These are phyloP conservation scores for Penicillium concentricum DNA, from an alignment of 2,329 filamentous ascomycete genomes.

Conservation along the genomic window DNA sequence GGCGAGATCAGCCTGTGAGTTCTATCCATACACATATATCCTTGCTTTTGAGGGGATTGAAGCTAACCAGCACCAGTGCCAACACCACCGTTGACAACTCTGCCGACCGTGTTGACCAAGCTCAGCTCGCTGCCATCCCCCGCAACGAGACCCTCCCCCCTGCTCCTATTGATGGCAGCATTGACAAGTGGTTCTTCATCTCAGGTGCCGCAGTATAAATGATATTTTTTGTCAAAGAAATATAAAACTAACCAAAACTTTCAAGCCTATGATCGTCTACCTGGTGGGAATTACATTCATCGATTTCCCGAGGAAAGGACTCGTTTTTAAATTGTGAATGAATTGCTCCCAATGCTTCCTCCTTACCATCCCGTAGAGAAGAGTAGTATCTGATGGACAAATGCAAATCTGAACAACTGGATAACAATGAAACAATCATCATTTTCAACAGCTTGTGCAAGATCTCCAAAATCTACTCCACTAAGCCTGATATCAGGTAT, in stretches of 20 bases:
- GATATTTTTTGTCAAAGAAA: constrained; percentile 19
- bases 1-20: constrained; percentile 81
- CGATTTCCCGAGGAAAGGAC: neutral
- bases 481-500: neutral
- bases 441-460: neutral
- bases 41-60: neutral
- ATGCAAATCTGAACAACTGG: neutral
- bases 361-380: neutral
- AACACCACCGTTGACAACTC: constrained; percentile 78
- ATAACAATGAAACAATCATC: neutral
- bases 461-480: neutral
- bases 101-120: constrained; percentile 65
- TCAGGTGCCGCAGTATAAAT: constrained; percentile 83
- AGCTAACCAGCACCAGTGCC: constrained; percentile 54
- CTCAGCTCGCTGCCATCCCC: constrained; percentile 74
- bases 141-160: constrained; percentile 74
- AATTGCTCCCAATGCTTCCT: neutral
- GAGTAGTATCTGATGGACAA: neutral
- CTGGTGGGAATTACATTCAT: neutral
- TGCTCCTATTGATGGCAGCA: constrained; percentile 89
- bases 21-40: neutral
- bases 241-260: constrained; percentile 21
- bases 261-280: constrained; percentile 5
- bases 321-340: constrained; percentile 2
- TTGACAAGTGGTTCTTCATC: constrained; percentile 99